A percentile compares a stretch with the other conserved stretches of the same genome.
phyloP scores from a whole-genome alignment of 805 yeast species.

The Yarrowia sp. region DNA sequence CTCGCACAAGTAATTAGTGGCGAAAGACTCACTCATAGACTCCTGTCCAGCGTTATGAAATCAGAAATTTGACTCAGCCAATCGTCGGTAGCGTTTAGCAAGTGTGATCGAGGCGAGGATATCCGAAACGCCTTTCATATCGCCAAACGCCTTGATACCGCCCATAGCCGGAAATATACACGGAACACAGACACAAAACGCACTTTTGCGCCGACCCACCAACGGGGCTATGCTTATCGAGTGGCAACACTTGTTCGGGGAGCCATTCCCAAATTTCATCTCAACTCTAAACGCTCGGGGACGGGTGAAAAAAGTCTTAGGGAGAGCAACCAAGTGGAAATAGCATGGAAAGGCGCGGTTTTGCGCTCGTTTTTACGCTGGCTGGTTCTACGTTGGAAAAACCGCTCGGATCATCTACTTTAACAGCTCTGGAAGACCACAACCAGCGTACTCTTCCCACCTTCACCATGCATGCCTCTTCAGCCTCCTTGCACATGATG shows the following conservation, averaged over 20 bases:
- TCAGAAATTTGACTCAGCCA: not conserved
- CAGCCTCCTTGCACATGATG: not conserved
- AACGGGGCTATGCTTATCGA: constrained; percentile 1
- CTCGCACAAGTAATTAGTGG: no score
- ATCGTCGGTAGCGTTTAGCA: constrained; percentile 3
- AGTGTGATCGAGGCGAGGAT: no score
- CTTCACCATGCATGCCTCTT: not conserved
- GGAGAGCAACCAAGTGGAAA: no score
- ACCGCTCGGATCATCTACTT: not conserved
- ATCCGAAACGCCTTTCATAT: no score
- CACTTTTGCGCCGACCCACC: not conserved
- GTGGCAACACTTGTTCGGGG: not conserved
- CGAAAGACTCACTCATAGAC: no score
- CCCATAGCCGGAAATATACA: not conserved
- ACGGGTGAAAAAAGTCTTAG: not conserved
- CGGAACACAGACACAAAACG: no score
- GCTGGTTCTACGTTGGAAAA: no score
- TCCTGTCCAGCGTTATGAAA: no score
- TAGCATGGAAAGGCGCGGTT: no score
- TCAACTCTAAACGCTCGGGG: not conserved
- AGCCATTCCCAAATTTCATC: not conserved
- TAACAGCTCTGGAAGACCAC: not conserved
- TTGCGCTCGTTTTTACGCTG: no score
- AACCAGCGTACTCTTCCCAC: no score
- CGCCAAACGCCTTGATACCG: no score